Conservation (phyloP, 1,139 yeast genomes). For the Nadsonia commutata region DNA sequence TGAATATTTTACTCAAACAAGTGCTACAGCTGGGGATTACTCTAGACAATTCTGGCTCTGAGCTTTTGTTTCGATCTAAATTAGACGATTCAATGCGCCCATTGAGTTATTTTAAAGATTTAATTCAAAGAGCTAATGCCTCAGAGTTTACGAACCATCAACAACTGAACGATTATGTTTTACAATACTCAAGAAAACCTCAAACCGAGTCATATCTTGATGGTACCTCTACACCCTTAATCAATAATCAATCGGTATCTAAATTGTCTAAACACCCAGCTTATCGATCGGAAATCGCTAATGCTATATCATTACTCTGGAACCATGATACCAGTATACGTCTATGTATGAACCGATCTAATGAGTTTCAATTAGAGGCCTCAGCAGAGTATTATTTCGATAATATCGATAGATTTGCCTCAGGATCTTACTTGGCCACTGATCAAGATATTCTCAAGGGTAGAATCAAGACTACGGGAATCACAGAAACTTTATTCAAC, state of each 20-base stretch:
- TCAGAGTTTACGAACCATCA: not conserved
- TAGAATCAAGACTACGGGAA: constrained; percentile 89
- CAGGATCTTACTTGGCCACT: constrained; percentile 50
- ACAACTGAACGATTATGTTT: not conserved
- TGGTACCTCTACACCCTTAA: too few species aligned
- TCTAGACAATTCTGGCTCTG: constrained; percentile 10
- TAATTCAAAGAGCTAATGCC: not conserved
- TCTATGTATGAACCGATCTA: constrained; percentile 45
- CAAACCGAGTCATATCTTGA: too few species aligned
- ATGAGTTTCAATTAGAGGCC: constrained; percentile 72
- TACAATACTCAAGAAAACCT: too few species aligned
- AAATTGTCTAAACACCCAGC: too few species aligned
- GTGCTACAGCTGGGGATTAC: constrained; percentile 14
- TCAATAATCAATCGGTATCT: too few species aligned
- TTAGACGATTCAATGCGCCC: not conserved
- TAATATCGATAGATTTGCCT: constrained; percentile 47
- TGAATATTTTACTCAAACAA: constrained; percentile 57
- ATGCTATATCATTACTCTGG: constrained; percentile 59
- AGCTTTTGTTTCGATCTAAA: not conserved
- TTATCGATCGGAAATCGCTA: constrained; percentile 37
- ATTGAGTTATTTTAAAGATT: not conserved
- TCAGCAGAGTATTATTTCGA: constrained; percentile 69
- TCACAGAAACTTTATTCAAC: constrained; percentile 70
- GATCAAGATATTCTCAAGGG: constrained; percentile 82
- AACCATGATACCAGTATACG: constrained; percentile 48